Percentiles rank a stretch among this genome's conserved stretches.
Evolutionary conservation across 2,329 filamentous ascomycete genomes (phyloP).

Genomic region (Fusarium sp.): DNA sequence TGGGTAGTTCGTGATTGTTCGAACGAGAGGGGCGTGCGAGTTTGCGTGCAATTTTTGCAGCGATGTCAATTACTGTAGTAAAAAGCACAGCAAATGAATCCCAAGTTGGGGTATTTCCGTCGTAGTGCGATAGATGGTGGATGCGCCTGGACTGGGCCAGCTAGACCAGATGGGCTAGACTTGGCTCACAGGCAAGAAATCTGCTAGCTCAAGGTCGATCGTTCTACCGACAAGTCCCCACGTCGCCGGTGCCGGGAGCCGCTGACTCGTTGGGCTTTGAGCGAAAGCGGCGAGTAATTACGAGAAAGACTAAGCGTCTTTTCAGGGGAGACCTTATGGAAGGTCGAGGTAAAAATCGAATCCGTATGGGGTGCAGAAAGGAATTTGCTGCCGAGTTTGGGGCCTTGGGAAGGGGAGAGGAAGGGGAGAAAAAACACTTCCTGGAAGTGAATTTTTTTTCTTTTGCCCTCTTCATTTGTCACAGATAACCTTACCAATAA

Average conservation of each 20-base stretch:
- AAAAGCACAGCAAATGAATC: constrained; percentile 12
- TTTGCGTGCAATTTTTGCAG: constrained; percentile 20
- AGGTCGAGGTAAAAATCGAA: not conserved
- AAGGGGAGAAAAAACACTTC: not conserved
- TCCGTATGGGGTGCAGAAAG: constrained; percentile 16
- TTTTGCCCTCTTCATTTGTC: not conserved
- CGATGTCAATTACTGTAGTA: not conserved
- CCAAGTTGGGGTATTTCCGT: constrained; percentile 48
- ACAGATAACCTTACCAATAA: not conserved
- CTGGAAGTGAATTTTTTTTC: not conserved
- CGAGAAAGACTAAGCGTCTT: constrained; percentile 26
- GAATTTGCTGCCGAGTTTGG: not conserved
- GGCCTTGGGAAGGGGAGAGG: not conserved
- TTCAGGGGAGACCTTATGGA: constrained; percentile 9
- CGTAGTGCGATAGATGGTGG: constrained; percentile 39
- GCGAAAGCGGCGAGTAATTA: constrained; percentile 43
- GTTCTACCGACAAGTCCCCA: constrained; percentile 43
- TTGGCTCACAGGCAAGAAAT: constrained; percentile 38
- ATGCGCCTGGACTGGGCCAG: constrained; percentile 10
- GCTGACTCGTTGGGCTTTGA: constrained; percentile 43
- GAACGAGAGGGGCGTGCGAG: constrained; percentile 37
- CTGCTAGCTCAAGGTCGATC: constrained; percentile 38
- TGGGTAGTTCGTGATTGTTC: constrained; percentile 37
- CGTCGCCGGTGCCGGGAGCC: constrained; percentile 44
- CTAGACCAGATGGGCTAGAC: constrained; percentile 13